Evolutionary conservation across 83 land plant species (phyloP).

Genomic region (Diphasiastrum complanatum): DNA sequence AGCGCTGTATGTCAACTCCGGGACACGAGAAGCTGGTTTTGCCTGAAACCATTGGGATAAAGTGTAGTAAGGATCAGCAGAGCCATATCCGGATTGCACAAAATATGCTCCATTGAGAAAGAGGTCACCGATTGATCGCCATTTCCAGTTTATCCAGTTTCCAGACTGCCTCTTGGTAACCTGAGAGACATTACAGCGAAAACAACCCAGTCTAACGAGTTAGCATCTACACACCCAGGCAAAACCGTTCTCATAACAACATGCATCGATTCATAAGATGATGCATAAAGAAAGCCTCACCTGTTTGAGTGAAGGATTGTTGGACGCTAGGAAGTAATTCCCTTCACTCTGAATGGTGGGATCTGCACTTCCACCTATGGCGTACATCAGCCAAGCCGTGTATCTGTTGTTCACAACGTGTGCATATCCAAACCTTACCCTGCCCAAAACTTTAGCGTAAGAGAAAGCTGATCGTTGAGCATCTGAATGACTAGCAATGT

Average conservation of each 20-base stretch:
- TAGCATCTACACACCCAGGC: neutral
- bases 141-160: slow-evolving; percentile 34
- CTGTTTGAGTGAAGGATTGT: slow-evolving; percentile 21
- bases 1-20: no score
- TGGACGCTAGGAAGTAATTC: slow-evolving; percentile 32
- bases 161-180: slow-evolving; percentile 38
- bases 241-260: neutral
- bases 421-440: slow-evolving; percentile 40
- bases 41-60: slow-evolving; percentile 17
- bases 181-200: slow-evolving; percentile 17
- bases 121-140: slow-evolving; percentile 29
- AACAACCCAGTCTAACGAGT: neutral
- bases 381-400: slow-evolving; percentile 45
- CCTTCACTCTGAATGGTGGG: slow-evolving; percentile 46
- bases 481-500: neutral
- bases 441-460: slow-evolving; percentile 10
- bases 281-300: no score
- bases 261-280: no score
- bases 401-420: slow-evolving; percentile 46
- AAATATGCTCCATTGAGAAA: slow-evolving; percentile 41
- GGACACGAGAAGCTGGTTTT: no score
- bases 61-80: slow-evolving; percentile 22
- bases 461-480: neutral
- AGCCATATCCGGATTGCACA: slow-evolving; percentile 35
- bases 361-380: slow-evolving; percentile 40